Base-by-base conservation (phyloP, 2,329 filamentous ascomycete genomes). In the Aureobasidium sp. region DNA sequence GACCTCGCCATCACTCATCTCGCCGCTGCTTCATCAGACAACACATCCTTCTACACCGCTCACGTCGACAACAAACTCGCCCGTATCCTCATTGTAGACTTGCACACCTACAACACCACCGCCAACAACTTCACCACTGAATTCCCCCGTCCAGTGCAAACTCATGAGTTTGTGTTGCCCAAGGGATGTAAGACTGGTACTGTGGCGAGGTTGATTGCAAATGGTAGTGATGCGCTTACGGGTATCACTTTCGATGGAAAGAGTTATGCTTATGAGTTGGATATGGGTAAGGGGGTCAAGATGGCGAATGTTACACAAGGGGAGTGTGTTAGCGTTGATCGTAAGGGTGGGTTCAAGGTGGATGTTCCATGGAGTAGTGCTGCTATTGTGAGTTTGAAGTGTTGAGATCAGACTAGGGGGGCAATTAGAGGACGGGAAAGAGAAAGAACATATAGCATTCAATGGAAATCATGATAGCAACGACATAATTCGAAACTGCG, bases 211-310 rank as follows among this genome's bases (percentile, higher is more conserved):
- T 74, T 91, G 38, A 73, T 80, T 56, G 88, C 89, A 2, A 90
- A 90, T 74, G 89, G 89, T 0, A 90, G 87, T 68, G 87, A 91
- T 76, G 88, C 89, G 10, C 84, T 90, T 27, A 85, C 85, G 1
- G 88, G 88, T 0, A 84, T 90, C 51, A 86, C 87, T 0, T 91
- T 84, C 78, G 87, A 90, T 73, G 88, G 88, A 1, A 82, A 79
- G 72, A 90, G 86, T 68, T 91, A 88, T 69, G 87, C 90, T 70
- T 85, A 84, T 66, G 88, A 91, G 74, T 75, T 90, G 58, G 81
- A 85, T 15, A 69, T 79, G 5, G 89, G 88, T 0, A 77, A 74
- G 72, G 86, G 88, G 3, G 85, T 88, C 40, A 73, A 81, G 65
- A 69, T 90, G 74, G 65, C 67, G 1, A 90, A 91, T 71, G 82